Conservation (phyloP, 129 eudicot genomes). For the Solidago caesia region DNA sequence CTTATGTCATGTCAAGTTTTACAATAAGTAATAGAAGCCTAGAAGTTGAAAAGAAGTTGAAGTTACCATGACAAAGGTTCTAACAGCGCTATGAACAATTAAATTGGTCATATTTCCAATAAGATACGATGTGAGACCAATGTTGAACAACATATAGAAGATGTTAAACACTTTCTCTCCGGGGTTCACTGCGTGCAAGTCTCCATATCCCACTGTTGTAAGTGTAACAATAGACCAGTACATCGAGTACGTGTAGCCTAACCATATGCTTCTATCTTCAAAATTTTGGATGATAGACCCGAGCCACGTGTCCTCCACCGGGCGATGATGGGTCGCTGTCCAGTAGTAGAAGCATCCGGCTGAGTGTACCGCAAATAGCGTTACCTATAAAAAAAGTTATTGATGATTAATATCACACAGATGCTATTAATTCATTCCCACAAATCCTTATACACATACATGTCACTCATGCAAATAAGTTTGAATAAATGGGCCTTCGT, state of each 20-base stretch:
- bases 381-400: slow-evolving; percentile 46
- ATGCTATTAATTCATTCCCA: no score
- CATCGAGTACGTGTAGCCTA: slow-evolving; percentile 78
- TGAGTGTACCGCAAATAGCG: slow-evolving; percentile 69
- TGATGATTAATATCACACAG: no score
- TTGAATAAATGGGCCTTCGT: no score
- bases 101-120: slow-evolving; percentile 92
- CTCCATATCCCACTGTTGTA: slow-evolving; percentile 84
- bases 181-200: slow-evolving; percentile 76
- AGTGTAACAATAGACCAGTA: slow-evolving; percentile 92
- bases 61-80: slow-evolving; percentile 75
- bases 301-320: slow-evolving; percentile 59
- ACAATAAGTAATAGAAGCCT: background rate
- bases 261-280: slow-evolving; percentile 62
- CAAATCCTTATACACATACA: no score
- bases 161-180: slow-evolving; percentile 81
- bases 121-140: slow-evolving; percentile 78
- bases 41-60: background rate
- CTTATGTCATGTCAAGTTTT: background rate
- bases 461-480: no score
- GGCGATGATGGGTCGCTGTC: slow-evolving; percentile 59
- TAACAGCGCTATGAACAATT: slow-evolving; percentile 64
- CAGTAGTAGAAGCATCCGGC: slow-evolving; percentile 82
- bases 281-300: slow-evolving; percentile 49
- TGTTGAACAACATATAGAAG: slow-evolving; percentile 84